phyloP scores from a whole-genome alignment of 805 yeast genomes.

The Huiozyma sinensis region DNA sequence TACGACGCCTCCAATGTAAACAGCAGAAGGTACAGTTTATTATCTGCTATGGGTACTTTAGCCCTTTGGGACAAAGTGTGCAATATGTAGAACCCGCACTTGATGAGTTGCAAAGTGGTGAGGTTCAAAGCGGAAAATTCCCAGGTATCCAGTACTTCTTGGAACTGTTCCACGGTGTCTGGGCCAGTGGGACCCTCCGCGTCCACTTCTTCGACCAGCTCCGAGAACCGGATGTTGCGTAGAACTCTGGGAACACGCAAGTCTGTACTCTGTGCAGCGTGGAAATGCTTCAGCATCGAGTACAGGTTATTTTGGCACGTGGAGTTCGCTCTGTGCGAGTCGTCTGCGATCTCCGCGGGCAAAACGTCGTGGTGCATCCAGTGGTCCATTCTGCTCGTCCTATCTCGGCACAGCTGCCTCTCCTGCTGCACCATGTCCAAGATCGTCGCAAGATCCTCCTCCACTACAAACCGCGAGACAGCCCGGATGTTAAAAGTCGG shows the following conservation, averaged over 20 bases:
- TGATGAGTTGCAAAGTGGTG: conserved; percentile 18
- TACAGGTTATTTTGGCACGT: conserved; percentile 16
- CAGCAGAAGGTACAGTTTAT: conserved; percentile 47
- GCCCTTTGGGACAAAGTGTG: conserved; percentile 12
- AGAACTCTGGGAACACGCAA: conserved; percentile 12
- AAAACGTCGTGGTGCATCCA: conserved; percentile 22
- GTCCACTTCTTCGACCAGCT: conserved; percentile 4
- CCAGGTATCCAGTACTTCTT: conserved; percentile 16
- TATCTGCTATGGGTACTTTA: conserved; percentile 23
- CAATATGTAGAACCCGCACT: conserved; percentile 20
- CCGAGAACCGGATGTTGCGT: conserved; percentile 12
- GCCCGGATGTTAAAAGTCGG: conserved; percentile 20
- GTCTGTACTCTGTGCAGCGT: neutral
- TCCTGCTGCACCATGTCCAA: neutral
- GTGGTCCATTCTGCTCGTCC: conserved; percentile 19
- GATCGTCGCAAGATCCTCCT: neutral
- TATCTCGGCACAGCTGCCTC: conserved; percentile 5
- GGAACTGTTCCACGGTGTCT: neutral
- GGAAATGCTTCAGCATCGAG: conserved; percentile 22
- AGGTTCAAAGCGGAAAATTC: conserved; percentile 22
- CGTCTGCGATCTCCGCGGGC: neutral
- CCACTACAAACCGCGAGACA: neutral
- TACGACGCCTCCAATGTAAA: conserved; percentile 68
- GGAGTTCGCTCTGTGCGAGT: neutral
- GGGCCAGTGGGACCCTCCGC: neutral